Evolutionary conservation across 169 alveolate genomes (phyloP).

Genomic region (Plasmodium blacklocki): DNA sequence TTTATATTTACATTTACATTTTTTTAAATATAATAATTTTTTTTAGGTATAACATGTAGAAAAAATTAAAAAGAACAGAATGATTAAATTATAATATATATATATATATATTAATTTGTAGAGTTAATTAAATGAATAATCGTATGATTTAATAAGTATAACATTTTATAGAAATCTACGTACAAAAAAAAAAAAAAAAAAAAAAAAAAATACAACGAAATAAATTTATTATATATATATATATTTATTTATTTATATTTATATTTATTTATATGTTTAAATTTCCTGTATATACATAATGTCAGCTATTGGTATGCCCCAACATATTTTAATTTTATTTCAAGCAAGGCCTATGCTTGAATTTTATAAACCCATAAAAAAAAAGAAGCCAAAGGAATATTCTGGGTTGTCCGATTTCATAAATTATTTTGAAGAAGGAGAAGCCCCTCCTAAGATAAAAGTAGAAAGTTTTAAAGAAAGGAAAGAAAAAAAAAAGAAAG

Average conservation of each 20-base stretch:
- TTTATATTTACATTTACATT: no score
- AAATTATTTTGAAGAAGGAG: constrained; percentile 77
- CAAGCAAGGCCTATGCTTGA: constrained; percentile 87
- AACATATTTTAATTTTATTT: constrained; percentile 85
- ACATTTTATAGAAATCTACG: no score
- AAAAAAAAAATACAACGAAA: no score
- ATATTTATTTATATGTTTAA: neutral
- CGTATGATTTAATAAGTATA: no score
- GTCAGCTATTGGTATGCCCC: constrained; percentile 91
- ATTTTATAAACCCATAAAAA: constrained; percentile 75
- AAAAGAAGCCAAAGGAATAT: constrained; percentile 70
- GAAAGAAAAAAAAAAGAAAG: constrained; percentile 79
- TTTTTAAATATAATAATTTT: no score
- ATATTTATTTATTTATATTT: neutral
- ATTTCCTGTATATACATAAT: neutral
- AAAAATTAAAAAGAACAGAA: no score
- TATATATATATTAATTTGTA: no score
- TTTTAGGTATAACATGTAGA: no score
- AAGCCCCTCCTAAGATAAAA: constrained; percentile 81
- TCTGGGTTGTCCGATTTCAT: constrained; percentile 80
- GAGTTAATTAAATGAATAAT: no score
- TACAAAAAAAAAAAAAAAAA: no score
- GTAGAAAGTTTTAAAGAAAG: constrained; percentile 83
- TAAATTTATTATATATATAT: neutral
- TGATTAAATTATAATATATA: no score